These are phyloP conservation scores for Filobasidium floriforme DNA, from an alignment of 768 basidiomycete genomes.

Conservation along the genomic window DNA sequence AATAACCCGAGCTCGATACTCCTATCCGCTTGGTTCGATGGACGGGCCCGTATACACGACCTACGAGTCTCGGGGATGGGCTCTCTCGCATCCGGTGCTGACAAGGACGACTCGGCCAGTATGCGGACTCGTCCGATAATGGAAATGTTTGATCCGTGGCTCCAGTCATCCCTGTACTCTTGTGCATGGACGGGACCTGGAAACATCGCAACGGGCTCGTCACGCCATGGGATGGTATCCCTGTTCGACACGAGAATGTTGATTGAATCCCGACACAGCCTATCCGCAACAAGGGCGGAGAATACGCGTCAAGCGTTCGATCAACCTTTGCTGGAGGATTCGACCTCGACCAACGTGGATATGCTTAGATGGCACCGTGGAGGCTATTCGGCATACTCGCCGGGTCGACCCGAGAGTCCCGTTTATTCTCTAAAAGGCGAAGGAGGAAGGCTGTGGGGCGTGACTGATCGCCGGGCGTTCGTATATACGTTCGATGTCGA, in stretches of 20 bases:
- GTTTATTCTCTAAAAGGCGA: slow-evolving; percentile 21
- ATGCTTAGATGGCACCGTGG: not conserved
- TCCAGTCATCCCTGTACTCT: slow-evolving; percentile 20
- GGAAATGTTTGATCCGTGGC: slow-evolving; percentile 21
- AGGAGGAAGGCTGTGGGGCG: slow-evolving; percentile 23
- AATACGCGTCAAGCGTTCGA: not conserved
- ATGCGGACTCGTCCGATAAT: slow-evolving; percentile 3
- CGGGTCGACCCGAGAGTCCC: slow-evolving; percentile 19
- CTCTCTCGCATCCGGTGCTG: not conserved
- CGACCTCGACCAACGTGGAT: not conserved
- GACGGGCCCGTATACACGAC: slow-evolving; percentile 20
- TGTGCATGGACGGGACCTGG: slow-evolving; percentile 16
- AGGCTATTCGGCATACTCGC: slow-evolving; percentile 18
- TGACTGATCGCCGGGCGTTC: slow-evolving; percentile 14
- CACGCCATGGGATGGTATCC: slow-evolving; percentile 18
- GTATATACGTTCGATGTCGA: slow-evolving; percentile 17
- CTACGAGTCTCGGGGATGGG: slow-evolving; percentile 13
- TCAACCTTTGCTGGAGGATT: not conserved
- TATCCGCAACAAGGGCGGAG: not conserved
- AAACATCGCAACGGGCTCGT: slow-evolving; percentile 13
- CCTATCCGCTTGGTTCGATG: slow-evolving; percentile 25
- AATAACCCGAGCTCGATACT: slow-evolving; percentile 15
- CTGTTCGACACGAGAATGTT: slow-evolving; percentile 21
- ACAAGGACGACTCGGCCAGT: not conserved
- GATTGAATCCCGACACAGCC: not conserved